A percentile compares a stretch with the other conserved stretches of the same genome.
These are phyloP conservation scores for Hyphochytrium catenoides DNA, from an alignment of 352 stramenopile species.

Conservation along the genomic window DNA sequence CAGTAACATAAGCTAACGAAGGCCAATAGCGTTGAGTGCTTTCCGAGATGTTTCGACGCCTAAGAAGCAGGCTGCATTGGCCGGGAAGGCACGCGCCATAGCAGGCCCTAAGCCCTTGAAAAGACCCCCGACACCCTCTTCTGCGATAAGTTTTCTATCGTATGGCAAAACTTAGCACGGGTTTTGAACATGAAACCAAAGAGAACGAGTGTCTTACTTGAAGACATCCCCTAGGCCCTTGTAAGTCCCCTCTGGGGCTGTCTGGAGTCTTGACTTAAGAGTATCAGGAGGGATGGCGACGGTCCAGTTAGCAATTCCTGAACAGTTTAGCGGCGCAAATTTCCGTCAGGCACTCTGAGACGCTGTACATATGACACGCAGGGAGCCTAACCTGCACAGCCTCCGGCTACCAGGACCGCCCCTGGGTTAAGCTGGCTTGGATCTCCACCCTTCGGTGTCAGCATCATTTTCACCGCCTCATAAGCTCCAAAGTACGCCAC, in stretches of 20 bases:
- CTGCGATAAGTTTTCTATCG: constrained; percentile 79
- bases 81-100: constrained; percentile 78
- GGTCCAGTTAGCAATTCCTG: constrained; percentile 71
- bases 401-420: constrained; percentile 74
- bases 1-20: no score
- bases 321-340: background rate
- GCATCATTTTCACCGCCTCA: constrained; percentile 60
- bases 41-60: constrained; percentile 64
- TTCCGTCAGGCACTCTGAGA: no score
- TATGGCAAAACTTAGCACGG: no score
- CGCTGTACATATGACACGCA: constrained; percentile 1
- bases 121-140: constrained; percentile 72
- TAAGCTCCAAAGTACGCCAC: constrained; percentile 86
- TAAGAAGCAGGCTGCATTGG: constrained; percentile 83
- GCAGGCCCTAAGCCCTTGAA: constrained; percentile 82
- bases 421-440: constrained; percentile 55
- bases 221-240: constrained; percentile 43
- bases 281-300: constrained; percentile 84
- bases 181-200: no score
- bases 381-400: constrained; percentile 65
- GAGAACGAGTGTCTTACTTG: constrained; percentile 36
- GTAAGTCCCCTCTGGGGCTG: constrained; percentile 81
- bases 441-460: constrained; percentile 53
- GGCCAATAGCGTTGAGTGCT: constrained; percentile 33
- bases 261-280: constrained; percentile 90